Percentiles rank a stretch among this genome's conserved stretches.
Evolutionary conservation across 371 early-diverging fungal genomes (phyloP).

Genomic region (Mortierella sp.): DNA sequence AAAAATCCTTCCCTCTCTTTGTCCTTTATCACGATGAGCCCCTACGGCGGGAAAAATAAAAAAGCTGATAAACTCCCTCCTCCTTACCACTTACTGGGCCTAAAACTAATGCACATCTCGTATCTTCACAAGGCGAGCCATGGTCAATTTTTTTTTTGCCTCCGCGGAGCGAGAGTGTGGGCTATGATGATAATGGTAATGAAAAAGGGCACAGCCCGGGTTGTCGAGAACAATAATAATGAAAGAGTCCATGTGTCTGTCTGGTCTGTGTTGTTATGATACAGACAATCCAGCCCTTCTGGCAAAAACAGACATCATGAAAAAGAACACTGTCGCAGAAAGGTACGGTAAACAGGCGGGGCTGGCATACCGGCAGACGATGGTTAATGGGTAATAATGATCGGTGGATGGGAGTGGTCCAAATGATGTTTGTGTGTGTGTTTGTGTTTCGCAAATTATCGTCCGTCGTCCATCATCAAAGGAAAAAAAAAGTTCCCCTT

Average conservation of each 20-base stretch:
- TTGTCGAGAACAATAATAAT: background rate
- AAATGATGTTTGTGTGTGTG: too few relatives aligned
- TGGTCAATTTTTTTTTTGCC: background rate
- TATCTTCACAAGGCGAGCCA: background rate
- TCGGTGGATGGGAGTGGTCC: too few relatives aligned
- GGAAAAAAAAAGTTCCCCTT: background rate
- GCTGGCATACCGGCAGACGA: too few relatives aligned
- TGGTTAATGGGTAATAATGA: too few relatives aligned
- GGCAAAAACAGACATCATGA: background rate
- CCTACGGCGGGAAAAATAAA: background rate
- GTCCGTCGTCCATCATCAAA: too few relatives aligned
- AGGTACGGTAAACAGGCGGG: too few relatives aligned
- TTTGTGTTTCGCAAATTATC: too few relatives aligned
- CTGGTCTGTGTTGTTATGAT: background rate
- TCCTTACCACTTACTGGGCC: too few relatives aligned
- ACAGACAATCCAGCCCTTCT: background rate
- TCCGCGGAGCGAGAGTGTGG: slow-evolving; percentile 6
- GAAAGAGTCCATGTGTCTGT: background rate
- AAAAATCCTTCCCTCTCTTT: background rate
- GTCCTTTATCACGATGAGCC: background rate
- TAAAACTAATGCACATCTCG: background rate
- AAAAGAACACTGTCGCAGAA: too few relatives aligned
- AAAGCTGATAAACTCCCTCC: too few relatives aligned
- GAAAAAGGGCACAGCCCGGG: slow-evolving; percentile 1
- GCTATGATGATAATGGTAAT: background rate